Evolutionary conservation across 179 eudicot species (phyloP).

Genomic region (Sideroxylon spinosum): DNA sequence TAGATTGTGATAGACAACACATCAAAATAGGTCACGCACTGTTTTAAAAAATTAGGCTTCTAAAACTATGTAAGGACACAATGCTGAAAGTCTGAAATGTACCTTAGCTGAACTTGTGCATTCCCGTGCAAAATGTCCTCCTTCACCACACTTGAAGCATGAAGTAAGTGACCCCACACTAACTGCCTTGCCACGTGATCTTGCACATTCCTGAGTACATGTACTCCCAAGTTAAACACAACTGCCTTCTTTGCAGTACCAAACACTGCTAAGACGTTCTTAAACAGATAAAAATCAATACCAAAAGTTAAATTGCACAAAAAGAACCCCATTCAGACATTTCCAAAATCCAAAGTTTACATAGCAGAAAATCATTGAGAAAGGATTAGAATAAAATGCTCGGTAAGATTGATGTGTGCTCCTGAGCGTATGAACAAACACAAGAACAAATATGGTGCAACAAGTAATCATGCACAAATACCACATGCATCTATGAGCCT

Average conservation of each 20-base stretch:
- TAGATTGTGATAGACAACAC: background rate
- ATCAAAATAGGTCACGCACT: background rate
- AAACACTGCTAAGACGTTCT: no score
- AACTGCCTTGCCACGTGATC: slow-evolving; percentile 41
- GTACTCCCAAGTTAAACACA: background rate
- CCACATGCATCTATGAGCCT: background rate
- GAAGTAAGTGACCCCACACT: slow-evolving; percentile 38
- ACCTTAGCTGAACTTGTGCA: slow-evolving; percentile 64
- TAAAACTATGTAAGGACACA: background rate
- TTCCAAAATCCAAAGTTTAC: background rate
- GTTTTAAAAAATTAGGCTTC: background rate
- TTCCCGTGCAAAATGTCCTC: slow-evolving; percentile 88
- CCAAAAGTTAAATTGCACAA: background rate
- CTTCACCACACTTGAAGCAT: slow-evolving; percentile 79
- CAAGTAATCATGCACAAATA: background rate
- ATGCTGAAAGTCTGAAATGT: slow-evolving; percentile 5
- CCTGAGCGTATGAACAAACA: background rate
- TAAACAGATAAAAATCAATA: no score
- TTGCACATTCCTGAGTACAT: slow-evolving; percentile 51
- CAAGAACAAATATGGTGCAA: background rate
- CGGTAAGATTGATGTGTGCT: background rate
- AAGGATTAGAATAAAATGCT: background rate
- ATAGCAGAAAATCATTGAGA: background rate
- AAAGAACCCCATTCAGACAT: background rate
- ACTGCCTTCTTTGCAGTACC: background rate